Evolutionary conservation across 208 protist species (phyloP).

Genomic region (Leishmania tropica): DNA sequence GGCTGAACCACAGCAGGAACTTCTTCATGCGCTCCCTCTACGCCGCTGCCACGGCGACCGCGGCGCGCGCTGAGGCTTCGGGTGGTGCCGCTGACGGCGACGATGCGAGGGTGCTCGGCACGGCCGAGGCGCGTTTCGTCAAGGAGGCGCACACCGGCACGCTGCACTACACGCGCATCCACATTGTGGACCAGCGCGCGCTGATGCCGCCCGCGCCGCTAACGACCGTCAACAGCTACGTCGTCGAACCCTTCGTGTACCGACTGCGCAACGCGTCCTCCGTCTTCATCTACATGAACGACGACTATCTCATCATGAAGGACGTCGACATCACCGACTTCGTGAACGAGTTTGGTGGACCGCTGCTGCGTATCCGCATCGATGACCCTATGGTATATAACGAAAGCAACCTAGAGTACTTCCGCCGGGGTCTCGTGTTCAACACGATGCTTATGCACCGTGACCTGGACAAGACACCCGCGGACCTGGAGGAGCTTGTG

Average conservation of each 20-base stretch:
- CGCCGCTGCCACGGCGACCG: not conserved
- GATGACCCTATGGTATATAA: too few relatives aligned
- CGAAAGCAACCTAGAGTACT: too few relatives aligned
- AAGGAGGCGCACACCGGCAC: constrained; percentile 1
- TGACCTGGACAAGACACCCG: not conserved
- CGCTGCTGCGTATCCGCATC: constrained; percentile 4
- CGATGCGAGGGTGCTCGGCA: not conserved
- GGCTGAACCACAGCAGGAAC: constrained; percentile 22
- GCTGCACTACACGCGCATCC: constrained; percentile 25
- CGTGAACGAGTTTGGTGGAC: constrained; percentile 10
- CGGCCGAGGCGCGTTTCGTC: constrained; percentile 1
- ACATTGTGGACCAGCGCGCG: constrained; percentile 24
- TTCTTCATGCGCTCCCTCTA: constrained; percentile 23
- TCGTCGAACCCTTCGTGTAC: constrained; percentile 22
- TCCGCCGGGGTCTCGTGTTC: constrained; percentile 12
- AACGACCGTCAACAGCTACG: constrained; percentile 11
- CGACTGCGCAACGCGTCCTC: constrained; percentile 16
- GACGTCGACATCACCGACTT: constrained; percentile 20
- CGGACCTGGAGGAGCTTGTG: constrained; percentile 5
- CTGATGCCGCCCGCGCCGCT: constrained; percentile 4
- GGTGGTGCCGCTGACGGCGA: not conserved
- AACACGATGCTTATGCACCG: constrained; percentile 19
- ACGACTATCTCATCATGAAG: constrained; percentile 28
- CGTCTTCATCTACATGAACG: constrained; percentile 24
- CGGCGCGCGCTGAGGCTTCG: not conserved